These are phyloP conservation scores for Suhomyces panamericanus DNA, from an alignment of 1,139 yeast genomes.

Conservation along the genomic window DNA sequence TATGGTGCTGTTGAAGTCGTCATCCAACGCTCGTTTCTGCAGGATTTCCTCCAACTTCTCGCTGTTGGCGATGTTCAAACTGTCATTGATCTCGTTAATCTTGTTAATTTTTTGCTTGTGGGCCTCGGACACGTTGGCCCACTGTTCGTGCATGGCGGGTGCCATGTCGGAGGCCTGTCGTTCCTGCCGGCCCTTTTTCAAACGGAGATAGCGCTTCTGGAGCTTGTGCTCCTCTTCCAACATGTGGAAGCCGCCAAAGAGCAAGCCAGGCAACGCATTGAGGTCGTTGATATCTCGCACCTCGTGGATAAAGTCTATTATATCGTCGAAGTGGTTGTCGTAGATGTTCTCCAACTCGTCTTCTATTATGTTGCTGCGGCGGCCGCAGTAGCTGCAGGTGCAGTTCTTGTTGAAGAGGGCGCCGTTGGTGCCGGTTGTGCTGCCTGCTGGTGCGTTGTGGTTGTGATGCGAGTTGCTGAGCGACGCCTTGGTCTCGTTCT, in stretches of 20 bases:
- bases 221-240: constrained; percentile 39
- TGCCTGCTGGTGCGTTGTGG: background rate
- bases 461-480: constrained; percentile 10
- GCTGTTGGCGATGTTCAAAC: constrained; percentile 5
- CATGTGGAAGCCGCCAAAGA: constrained; percentile 45
- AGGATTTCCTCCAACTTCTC: constrained; percentile 9
- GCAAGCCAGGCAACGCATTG: constrained; percentile 40
- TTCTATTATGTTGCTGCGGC: constrained; percentile 70
- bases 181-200: constrained; percentile 14
- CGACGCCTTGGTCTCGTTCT: constrained; percentile 29
- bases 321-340: constrained; percentile 61
- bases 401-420: constrained; percentile 35
- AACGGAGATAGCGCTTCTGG: constrained; percentile 30
- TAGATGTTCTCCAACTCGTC: constrained; percentile 63
- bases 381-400: constrained; percentile 78
- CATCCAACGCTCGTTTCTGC: constrained; percentile 11
- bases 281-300: constrained; percentile 44
- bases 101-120: constrained; percentile 30
- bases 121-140: constrained; percentile 3
- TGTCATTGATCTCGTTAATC: constrained; percentile 49
- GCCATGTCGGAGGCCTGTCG: background rate
- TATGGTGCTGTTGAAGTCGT: constrained; percentile 10
- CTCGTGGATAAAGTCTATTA: constrained; percentile 41
- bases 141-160: background rate
- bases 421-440: constrained; percentile 7